Evolutionary conservation across 2,329 filamentous ascomycete genomes (phyloP).

Genomic region (Tolypocladium tropicale): DNA sequence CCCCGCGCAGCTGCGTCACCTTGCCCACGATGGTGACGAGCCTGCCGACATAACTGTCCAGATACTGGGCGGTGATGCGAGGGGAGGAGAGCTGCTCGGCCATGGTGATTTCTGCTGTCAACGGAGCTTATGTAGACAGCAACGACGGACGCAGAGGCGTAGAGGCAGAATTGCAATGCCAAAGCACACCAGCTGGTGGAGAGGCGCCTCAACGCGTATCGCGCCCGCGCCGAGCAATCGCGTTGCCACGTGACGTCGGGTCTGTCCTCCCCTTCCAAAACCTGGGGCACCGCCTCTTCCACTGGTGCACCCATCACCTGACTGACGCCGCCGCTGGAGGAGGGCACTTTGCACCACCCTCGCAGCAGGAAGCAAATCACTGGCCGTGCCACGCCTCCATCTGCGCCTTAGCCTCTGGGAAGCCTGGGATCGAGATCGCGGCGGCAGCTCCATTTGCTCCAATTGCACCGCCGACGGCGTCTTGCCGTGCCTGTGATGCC

Average conservation of each 20-base stretch:
- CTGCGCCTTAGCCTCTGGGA: no score
- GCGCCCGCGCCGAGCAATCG: neutral
- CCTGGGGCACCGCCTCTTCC: no score
- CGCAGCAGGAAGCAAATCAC: neutral
- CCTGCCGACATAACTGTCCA: constrained; percentile 62
- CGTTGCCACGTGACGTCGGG: neutral
- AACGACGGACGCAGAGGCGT: neutral
- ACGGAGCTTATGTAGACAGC: neutral
- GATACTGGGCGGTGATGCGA: constrained; percentile 70
- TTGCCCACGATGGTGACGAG: constrained; percentile 81
- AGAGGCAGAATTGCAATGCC: neutral
- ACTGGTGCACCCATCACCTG: neutral
- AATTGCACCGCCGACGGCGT: neutral
- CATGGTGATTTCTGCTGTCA: constrained; percentile 36
- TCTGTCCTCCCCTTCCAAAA: no score
- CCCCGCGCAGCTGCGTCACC: constrained; percentile 72
- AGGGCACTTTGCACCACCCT: neutral
- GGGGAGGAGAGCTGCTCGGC: constrained; percentile 59
- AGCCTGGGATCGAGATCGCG: neutral
- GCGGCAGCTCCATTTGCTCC: neutral
- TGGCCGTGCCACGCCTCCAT: neutral
- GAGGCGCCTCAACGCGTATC: neutral
- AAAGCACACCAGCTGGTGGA: neutral
- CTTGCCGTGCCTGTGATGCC: neutral
- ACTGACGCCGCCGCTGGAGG: no score